Evolutionary conservation across 1,139 yeast species (phyloP), one percentile per base, ranked within the genome.

Genomic region (Magnusiomyces paraingens): DNA sequence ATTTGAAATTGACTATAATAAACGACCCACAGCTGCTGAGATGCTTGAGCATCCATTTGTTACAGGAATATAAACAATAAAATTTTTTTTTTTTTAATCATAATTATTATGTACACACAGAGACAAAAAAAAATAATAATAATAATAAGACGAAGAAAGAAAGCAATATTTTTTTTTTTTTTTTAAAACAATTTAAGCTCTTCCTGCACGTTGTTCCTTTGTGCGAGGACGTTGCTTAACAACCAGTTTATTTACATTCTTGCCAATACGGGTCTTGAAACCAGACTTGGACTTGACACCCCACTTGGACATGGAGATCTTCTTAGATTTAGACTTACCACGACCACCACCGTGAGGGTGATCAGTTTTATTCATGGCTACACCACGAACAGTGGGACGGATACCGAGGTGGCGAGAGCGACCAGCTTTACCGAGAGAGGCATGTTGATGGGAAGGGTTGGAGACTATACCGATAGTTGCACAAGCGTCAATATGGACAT

Each of bases 321-420:
- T 91, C 73, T 91, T 91, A 60, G 96, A 88, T 82, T 94, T 93
- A 57, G 96, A 87, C 72, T 93, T 94, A 81, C 99, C 99, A 80
- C 99, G 86, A 75, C 99, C 99, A 85, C 99, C 99, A 79, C 99
- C 99, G 67, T 90, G 94, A 62, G 99, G 99, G 76, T 93, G 99
- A 73, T 93, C 98, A 68, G 84, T 82, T 58, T 95, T 94, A 73
- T 93, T 93, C 96, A 89, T 89, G 52, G 99, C 99, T 63, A 90
- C 89, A 81, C 99, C 99, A 78, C 99, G 86, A 42, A 90, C 96
- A 53, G 86, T 81, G 39, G 99, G 99, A 71, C 99, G 83, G 65
- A 85, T 84, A 61, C 99, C 99, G 68, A 87, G 76, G 78, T 90
- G 86, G 70, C 99, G 85, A 53, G 85, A 77, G 72, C 98, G 83